Evolutionary conservation across 1,284 basidiomycete species (phyloP), one percentile per base, ranked within the genome.

Genomic region (Polyporus tsugae): DNA sequence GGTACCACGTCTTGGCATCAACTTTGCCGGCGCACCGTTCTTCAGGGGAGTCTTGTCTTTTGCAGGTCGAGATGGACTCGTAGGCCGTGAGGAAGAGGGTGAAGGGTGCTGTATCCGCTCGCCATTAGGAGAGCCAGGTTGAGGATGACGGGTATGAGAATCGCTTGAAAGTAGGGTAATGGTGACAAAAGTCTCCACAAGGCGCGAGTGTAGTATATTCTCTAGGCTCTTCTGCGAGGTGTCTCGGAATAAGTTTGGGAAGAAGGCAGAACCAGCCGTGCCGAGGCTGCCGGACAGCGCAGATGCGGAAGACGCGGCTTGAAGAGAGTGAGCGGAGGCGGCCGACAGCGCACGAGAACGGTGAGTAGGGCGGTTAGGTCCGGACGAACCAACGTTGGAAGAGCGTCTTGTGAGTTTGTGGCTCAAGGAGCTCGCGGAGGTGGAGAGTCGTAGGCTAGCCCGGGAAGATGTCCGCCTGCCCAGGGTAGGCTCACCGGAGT

Each of bases 101-200:
- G 53, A 59, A 22, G 64, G 69, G 66, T 38, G 75, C 29, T 65
- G 64, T 29, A 64, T 63, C n/a, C 53, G 60, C 17, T 62, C 62
- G 39, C 46, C 68, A 15, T 46, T 52, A 19, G 70, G 63, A 36
- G 68, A 62, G 42, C 29, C 59, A 10, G 69, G 64, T 9, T 52
- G 64, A 25, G 52, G 44, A 22, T 42, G 58, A 49, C 33, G 25
- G 6, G 59, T 29, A 33, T 39, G 11, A 1, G 22, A 15, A 7
- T 63, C 68, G 29, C 74, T 71, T 1, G 79, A 79, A 17, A 68
- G 60, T 13, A 87, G 78, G 58, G 81, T 80, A 52, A 95, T 79
- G 19, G 89, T 86, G 64, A 95, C 79, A 74, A 94, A 93, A 0
- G 92, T 93, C 78, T 94, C 92, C n/a, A 94, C 88, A 35, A 95